These are phyloP conservation scores for Skeletonema menzelii DNA, from an alignment of 108 stramenopile genomes.

Conservation along the genomic window DNA sequence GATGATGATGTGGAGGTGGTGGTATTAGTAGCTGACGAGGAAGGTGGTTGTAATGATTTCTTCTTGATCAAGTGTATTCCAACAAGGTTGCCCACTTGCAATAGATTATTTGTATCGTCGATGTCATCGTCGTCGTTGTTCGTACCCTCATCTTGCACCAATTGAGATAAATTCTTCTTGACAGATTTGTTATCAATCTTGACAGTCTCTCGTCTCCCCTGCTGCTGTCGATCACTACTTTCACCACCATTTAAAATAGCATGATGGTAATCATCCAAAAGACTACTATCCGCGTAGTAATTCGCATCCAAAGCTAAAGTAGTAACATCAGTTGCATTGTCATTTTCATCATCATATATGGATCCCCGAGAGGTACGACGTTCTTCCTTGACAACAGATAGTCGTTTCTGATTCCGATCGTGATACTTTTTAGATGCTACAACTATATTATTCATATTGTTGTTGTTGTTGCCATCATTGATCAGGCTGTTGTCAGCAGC, in stretches of 20 bases:
- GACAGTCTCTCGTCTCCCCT: not conserved
- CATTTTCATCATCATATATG: not conserved
- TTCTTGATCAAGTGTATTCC: constrained; percentile 1
- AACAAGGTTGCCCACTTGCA: constrained; percentile 9
- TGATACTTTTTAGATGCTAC: not conserved
- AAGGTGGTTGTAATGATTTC: too few species aligned
- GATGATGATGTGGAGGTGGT: not conserved
- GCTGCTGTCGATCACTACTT: not conserved
- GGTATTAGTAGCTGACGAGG: too few species aligned
- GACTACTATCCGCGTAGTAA: not conserved
- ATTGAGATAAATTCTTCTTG: not conserved
- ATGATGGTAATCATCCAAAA: too few species aligned
- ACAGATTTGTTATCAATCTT: not conserved
- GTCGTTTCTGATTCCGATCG: not conserved
- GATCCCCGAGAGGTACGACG: not conserved
- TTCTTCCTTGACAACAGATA: not conserved
- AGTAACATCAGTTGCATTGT: not conserved
- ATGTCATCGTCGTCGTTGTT: not conserved
- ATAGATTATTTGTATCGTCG: not conserved
- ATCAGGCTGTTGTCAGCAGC: too few species aligned
- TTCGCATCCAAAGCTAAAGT: not conserved
- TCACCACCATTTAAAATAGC: not conserved
- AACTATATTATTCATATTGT: not conserved
- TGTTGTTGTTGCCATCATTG: not conserved
- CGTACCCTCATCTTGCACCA: not conserved